phyloP scores from a whole-genome alignment of 2,329 filamentous ascomycete genomes.

The Colletotrichum falcatum region DNA sequence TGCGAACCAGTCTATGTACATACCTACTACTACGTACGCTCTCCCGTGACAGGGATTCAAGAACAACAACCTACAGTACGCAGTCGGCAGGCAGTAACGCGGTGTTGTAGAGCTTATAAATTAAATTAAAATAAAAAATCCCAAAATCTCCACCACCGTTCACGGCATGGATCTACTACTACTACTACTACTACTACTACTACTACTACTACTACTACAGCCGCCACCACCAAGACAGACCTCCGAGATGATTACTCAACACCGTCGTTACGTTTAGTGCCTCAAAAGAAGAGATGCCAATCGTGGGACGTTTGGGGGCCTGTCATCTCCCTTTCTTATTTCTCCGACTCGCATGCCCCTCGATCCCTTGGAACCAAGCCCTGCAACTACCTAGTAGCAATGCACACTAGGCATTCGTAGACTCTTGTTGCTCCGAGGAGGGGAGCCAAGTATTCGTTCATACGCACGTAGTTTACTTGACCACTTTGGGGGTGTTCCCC shows the following conservation, averaged over 20 bases:
- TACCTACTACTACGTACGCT: too few species aligned
- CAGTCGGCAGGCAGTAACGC: too few species aligned
- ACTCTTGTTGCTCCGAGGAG: background rate
- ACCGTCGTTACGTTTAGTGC: slow-evolving; percentile 23
- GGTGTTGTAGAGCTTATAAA: too few species aligned
- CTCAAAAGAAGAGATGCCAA: slow-evolving; percentile 4
- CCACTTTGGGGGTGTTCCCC: too few species aligned
- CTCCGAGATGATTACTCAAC: slow-evolving; percentile 6
- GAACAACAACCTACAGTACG: background rate
- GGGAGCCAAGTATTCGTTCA: background rate
- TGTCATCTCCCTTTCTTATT: slow-evolving; percentile 35
- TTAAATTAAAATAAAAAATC: background rate
- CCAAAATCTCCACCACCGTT: slow-evolving; percentile 4
- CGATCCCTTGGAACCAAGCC: slow-evolving; percentile 3
- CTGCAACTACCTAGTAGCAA: slow-evolving; percentile 8
- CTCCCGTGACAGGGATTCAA: slow-evolving; percentile 14
- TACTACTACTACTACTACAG: too few species aligned
- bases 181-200: too few species aligned
- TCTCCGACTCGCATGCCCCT: slow-evolving; percentile 33
- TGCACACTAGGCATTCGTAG: background rate
- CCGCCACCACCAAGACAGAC: slow-evolving; percentile 14
- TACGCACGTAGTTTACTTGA: too few species aligned
- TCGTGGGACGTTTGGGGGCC: slow-evolving; percentile 26
- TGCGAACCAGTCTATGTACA: slow-evolving; percentile 37
- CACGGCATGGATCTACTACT: slow-evolving; percentile 29